Evolutionary conservation across 495 filamentous ascomycete genomes (phyloP).

Genomic region (Articulospora tetracladia): DNA sequence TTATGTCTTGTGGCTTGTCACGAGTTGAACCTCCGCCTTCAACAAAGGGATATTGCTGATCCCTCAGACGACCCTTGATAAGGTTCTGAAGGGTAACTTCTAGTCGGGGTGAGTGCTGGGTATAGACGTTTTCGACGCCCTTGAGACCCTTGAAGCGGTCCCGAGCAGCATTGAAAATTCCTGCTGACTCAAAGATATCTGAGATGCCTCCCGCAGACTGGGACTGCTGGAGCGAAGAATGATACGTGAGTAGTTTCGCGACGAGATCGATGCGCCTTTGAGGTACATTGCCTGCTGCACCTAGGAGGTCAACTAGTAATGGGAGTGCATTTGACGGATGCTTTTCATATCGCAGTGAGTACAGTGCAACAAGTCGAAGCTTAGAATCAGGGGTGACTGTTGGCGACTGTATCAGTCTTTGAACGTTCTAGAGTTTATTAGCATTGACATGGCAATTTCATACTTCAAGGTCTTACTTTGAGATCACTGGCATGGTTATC

Average conservation of each 20-base stretch:
- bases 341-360: slow-evolving; percentile 86
- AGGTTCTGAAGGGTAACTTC: slow-evolving; percentile 86
- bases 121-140: slow-evolving; percentile 98
- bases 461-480: slow-evolving; percentile 49
- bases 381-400: slow-evolving; percentile 75
- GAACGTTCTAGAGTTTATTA: slow-evolving; percentile 60
- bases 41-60: slow-evolving; percentile 86
- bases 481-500: slow-evolving; percentile 88
- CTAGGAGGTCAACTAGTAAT: slow-evolving; percentile 79
- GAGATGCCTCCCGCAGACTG: slow-evolving; percentile 70
- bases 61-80: slow-evolving; percentile 82
- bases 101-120: slow-evolving; percentile 87
- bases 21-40: slow-evolving; percentile 78
- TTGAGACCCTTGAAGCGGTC: slow-evolving; percentile 92
- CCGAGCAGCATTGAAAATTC: slow-evolving; percentile 85
- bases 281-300: slow-evolving; percentile 70
- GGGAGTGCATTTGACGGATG: slow-evolving; percentile 76
- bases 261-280: slow-evolving; percentile 70
- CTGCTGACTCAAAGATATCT: slow-evolving; percentile 87
- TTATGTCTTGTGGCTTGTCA: slow-evolving; percentile 94
- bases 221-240: slow-evolving; percentile 73
- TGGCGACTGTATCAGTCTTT: slow-evolving; percentile 75
- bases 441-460: not conserved
- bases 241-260: slow-evolving; percentile 74
- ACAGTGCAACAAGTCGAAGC: slow-evolving; percentile 82